Evolutionary conservation across 2,329 filamentous ascomycete species (phyloP).

Genomic region (Mycosphaerella sp.): DNA sequence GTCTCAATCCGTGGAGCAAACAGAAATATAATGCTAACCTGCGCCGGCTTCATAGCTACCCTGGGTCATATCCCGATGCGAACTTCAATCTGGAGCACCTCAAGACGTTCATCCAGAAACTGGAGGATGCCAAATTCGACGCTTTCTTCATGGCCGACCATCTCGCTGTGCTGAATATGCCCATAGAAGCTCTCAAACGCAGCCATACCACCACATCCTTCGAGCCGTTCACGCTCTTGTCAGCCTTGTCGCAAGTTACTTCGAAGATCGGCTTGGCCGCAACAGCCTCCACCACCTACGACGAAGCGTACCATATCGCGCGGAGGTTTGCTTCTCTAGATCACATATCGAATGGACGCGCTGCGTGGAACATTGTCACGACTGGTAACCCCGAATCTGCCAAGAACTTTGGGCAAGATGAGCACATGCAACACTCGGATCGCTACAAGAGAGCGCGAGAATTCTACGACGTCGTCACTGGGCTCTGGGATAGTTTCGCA

Average conservation of each 20-base stretch:
- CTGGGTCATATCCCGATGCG: slow-evolving; percentile 50
- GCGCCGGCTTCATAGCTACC: slow-evolving; percentile 37
- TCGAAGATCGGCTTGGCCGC: slow-evolving; percentile 39
- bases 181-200: slow-evolving; percentile 50
- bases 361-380: slow-evolving; percentile 49
- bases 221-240: slow-evolving; percentile 40
- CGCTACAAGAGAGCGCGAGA: slow-evolving; percentile 47
- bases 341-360: slow-evolving; percentile 35
- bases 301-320: slow-evolving; percentile 35
- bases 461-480: slow-evolving; percentile 34
- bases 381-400: slow-evolving; percentile 44
- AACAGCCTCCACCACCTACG: slow-evolving; percentile 37
- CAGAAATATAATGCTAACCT: neutral
- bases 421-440: slow-evolving; percentile 45
- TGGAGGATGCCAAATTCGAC: slow-evolving; percentile 47
- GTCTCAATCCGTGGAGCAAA: neutral
- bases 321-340: slow-evolving; percentile 36
- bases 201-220: slow-evolving; percentile 55
- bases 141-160: slow-evolving; percentile 50
- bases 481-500: slow-evolving; percentile 37
- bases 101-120: slow-evolving; percentile 48
- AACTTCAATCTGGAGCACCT: slow-evolving; percentile 54
- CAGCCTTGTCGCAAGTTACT: slow-evolving; percentile 43
- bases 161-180: slow-evolving; percentile 37
- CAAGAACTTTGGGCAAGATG: slow-evolving; percentile 42